Base-by-base conservation (phyloP, 169 alveolate species). In the Babesia ovis region DNA sequence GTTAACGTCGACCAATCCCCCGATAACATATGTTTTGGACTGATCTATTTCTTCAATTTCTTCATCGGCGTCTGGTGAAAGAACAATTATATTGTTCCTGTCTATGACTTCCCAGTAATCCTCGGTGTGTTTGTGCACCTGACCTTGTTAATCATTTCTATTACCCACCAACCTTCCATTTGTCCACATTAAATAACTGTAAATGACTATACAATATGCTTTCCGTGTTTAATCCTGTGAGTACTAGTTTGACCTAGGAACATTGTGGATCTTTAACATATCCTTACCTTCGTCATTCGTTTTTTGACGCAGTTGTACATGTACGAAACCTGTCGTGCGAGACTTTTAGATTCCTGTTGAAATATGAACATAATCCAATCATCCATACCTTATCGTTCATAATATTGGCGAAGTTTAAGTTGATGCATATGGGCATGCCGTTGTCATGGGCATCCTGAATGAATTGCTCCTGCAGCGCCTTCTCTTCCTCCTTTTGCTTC, bases 1-100 rank as follows among this genome's bases (percentile, higher is more conserved):
- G 62, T 81, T 61, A 14, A 51, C 62, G 74, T 81, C 89, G 1
- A 81, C 89, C 18, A 81, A 39, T 18, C 89, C 89, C 18, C 89
- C 89, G 5, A 81, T 72, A 5, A 81, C 56, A 56, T 81, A 81
- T 20, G 69, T 57, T 68, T 81, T 81, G 50, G 53, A 79, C 14
- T 22, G 22, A 18, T 56, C 62, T 16, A 81, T 37, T 8, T 71
- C 85, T 31, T 81, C 89, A 16, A 81, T 32, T 39, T 23, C 39
- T 67, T 68, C 53, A 5, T 60, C 71, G 23, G 89, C 84, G 29
- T 81, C 89, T 35, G 89, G 89, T 6, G 89, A 43, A 3, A 81
- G 89, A 4, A 81, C 89, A 3, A 81, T 55, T 14, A 71, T 37
- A 6, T 70, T 35, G 18, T 72, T 31, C 18, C 22, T 32, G 48